Conservation (phyloP, 192 early-diverging fungal species). For the Dissophora globulifera region DNA sequence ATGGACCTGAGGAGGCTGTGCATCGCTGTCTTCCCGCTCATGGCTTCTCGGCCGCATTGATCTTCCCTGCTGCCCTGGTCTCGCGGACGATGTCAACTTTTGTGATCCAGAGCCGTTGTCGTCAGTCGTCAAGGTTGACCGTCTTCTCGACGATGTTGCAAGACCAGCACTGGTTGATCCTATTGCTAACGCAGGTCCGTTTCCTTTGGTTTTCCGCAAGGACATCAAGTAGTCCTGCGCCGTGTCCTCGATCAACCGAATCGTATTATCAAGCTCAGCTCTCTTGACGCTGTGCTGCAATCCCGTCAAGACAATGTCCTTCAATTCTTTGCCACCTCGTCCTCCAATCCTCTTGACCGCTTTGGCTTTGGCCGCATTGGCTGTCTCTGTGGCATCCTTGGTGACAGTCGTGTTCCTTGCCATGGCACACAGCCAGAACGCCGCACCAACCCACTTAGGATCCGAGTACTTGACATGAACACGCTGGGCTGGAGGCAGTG, state of each 20-base stretch:
- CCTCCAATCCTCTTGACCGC: conserved; percentile 37
- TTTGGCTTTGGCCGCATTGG: background rate
- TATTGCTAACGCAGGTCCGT: background rate
- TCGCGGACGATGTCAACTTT: no score
- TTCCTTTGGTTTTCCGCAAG: conserved; percentile 16
- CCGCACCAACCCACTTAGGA: conserved; percentile 38
- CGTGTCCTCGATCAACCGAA: conserved; percentile 33
- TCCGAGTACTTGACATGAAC: conserved; percentile 29
- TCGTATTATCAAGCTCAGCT: conserved; percentile 40
- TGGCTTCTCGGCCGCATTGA: no score
- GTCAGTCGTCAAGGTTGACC: conserved; percentile 4
- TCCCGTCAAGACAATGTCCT: conserved; percentile 20
- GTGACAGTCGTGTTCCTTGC: conserved; percentile 19
- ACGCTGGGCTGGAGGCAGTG: conserved; percentile 35
- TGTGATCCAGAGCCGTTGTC: background rate
- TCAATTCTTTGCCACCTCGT: conserved; percentile 29
- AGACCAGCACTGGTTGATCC: no score
- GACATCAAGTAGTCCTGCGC: conserved; percentile 11
- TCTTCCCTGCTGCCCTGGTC: no score
- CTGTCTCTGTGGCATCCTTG: background rate
- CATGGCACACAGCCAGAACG: conserved; percentile 50
- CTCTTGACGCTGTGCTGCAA: conserved; percentile 36
- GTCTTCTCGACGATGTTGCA: conserved; percentile 30
- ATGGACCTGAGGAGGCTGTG: no score
- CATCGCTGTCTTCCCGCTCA: no score